These are phyloP conservation scores for Lactifluus piperatus DNA, from an alignment of 768 basidiomycete genomes.

Conservation along the genomic window DNA sequence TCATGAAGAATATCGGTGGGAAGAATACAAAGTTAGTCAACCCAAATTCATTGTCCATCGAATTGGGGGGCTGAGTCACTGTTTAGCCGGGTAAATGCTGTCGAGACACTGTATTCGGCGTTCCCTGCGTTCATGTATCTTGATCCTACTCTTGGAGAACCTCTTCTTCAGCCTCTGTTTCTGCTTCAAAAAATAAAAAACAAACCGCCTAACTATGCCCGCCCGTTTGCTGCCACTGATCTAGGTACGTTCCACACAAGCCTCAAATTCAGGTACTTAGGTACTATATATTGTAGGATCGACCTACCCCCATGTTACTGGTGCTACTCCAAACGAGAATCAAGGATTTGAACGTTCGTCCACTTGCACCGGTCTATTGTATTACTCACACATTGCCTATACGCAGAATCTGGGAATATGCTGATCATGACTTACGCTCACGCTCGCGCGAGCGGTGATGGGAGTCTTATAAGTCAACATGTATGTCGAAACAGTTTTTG, in stretches of 20 bases:
- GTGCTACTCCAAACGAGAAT: not conserved
- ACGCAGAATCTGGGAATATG: slow-evolving; percentile 28
- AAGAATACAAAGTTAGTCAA: too few species aligned
- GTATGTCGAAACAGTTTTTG: not conserved
- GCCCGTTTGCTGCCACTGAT: slow-evolving; percentile 18
- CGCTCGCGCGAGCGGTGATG: slow-evolving; percentile 24
- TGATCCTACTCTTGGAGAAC: slow-evolving; percentile 33
- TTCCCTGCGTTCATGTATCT: too few species aligned
- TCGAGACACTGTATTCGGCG: too few species aligned
- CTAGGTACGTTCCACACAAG: slow-evolving; percentile 13
- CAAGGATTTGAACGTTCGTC: slow-evolving; percentile 13
- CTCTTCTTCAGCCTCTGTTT: slow-evolving; percentile 22
- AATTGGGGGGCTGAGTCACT: too few species aligned
- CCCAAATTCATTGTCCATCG: too few species aligned
- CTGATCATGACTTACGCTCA: slow-evolving; percentile 29
- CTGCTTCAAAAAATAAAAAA: slow-evolving; percentile 19
- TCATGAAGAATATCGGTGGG: too few species aligned
- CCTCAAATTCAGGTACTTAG: not conserved
- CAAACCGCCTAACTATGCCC: slow-evolving; percentile 8
- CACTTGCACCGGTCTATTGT: not conserved
- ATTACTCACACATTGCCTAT: not conserved
- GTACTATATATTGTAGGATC: not conserved
- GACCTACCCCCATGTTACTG: slow-evolving; percentile 4
- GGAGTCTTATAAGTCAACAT: slow-evolving; percentile 21
- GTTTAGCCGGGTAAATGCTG: too few species aligned